Evolutionary conservation across 1,139 yeast genomes (phyloP), one percentile per base, ranked within the genome.

Genomic region (Scheffersomyces insectosa): DNA sequence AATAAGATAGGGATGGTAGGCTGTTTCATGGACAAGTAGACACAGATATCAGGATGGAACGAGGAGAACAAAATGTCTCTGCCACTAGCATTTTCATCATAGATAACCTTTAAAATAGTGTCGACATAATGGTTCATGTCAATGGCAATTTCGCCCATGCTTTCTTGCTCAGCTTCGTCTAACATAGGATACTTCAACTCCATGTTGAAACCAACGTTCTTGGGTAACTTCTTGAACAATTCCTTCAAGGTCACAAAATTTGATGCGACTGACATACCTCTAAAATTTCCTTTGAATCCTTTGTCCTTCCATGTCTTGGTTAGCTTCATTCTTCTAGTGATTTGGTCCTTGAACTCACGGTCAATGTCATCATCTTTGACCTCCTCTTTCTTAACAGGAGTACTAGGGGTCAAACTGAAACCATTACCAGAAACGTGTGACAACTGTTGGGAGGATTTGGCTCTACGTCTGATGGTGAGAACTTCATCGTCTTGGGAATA

Each of bases 171-270:
- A 0, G 96, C 93, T 66, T 93, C 98, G 62, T 89, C 96, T 45
- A 89, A 75, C 96, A 93, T 88, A 3, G 99, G 98, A 60, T 90
- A 93, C 61, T 90, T 93, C 65, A 95, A 82, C 63, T 93, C 99
- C 49, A 93, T 89, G 59, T 93, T 93, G 69, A 93, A 91, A 0
- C 99, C 99, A 16, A 91, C 95, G 48, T 78, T 79, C 45, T 75
- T 72, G 0, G 98, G 98, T 25, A 93, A 69, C 51, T 88, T 88
- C 57, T 79, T 78, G 70, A 93, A 89, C 41, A 90, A 76, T 52
- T 91, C 97, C 54, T 82, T 85, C 50, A 93, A 73, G 0, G 98
- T 90, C 4, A 91, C 96, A 63, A 93, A 93, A 30, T 88, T 85
- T 0, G 97, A 88, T 11, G 97, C 97, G 59, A 93, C 89, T 0